Evolutionary conservation across 2,329 filamentous ascomycete species (phyloP).

Genomic region (Trichoderma lentiforme): DNA sequence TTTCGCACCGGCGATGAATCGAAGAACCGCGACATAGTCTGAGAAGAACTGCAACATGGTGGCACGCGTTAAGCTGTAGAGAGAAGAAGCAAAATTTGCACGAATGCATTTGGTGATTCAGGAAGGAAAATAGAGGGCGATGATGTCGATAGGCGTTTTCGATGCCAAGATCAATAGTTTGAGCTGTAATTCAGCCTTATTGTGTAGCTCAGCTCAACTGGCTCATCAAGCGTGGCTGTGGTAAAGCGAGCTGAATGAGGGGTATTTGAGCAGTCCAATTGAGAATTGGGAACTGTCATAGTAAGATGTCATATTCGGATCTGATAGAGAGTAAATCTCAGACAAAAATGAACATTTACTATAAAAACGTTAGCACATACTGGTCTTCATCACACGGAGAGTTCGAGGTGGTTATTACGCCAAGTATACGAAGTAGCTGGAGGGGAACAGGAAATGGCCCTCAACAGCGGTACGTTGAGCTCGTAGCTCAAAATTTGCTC

Average conservation of each 20-base stretch:
- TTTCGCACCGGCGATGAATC: not conserved
- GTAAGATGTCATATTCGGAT: not conserved
- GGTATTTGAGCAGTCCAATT: not conserved
- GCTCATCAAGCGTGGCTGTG: not conserved
- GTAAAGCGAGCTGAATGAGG: not conserved
- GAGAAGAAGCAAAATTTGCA: not conserved
- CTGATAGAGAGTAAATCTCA: not conserved
- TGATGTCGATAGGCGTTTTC: not conserved
- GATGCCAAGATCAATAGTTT: not conserved
- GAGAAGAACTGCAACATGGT: not conserved
- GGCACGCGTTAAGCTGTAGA: not conserved
- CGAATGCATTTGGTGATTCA: not conserved
- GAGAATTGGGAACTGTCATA: not conserved
- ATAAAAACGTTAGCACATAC: not conserved
- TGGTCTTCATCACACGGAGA: not conserved
- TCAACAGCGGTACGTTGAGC: not conserved
- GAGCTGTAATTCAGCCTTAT: not conserved
- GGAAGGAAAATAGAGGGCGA: not conserved
- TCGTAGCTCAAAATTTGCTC: not conserved
- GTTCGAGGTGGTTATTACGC: not conserved
- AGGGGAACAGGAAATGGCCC: not conserved
- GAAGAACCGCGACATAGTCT: not conserved
- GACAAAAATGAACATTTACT: not conserved
- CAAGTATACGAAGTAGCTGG: not conserved
- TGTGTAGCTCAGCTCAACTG: not conserved